phyloP scores from a whole-genome alignment of 768 basidiomycete species.

The Lactifluus hygrophoroides region DNA sequence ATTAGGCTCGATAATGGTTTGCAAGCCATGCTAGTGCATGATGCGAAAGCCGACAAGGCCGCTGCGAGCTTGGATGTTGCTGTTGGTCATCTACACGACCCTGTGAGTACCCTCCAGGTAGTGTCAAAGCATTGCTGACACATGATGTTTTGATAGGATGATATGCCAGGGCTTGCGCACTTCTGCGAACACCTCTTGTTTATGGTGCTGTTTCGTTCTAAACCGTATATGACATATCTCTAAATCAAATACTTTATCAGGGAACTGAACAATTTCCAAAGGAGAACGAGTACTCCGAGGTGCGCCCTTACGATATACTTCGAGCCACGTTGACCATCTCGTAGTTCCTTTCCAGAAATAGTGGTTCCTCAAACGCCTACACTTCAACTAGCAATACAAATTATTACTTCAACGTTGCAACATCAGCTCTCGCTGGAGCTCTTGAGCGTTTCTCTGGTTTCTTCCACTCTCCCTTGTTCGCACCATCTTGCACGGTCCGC shows the following conservation, averaged over 20 bases:
- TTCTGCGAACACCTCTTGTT: constrained; percentile 96
- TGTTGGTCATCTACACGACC: constrained; percentile 90
- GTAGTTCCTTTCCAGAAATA: constrained; percentile 71
- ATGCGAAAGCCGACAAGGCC: constrained; percentile 84
- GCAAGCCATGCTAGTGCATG: constrained; percentile 77
- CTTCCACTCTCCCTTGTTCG: constrained; percentile 90
- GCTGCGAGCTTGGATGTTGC: constrained; percentile 92
- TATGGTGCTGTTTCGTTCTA: constrained; percentile 51
- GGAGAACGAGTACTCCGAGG: constrained; percentile 94
- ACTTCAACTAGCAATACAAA: constrained; percentile 90
- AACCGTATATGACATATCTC: neutral
- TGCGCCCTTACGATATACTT: constrained; percentile 24
- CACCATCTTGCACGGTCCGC: constrained; percentile 73
- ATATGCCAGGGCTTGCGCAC: constrained; percentile 89
- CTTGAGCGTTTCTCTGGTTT: constrained; percentile 76
- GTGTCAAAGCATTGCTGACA: neutral
- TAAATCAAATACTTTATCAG: constrained; percentile 29
- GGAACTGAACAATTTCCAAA: constrained; percentile 77
- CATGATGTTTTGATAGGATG: constrained; percentile 39
- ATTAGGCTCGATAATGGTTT: constrained; percentile 85
- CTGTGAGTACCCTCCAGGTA: constrained; percentile 42
- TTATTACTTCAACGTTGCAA: constrained; percentile 69
- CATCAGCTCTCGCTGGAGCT: constrained; percentile 54
- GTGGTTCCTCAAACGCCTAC: constrained; percentile 86
- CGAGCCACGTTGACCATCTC: constrained; percentile 11